Percentiles rank a stretch among this genome's conserved stretches.
phyloP scores from a whole-genome alignment of 306 rosid species.

The Acmispon strigosus region DNA sequence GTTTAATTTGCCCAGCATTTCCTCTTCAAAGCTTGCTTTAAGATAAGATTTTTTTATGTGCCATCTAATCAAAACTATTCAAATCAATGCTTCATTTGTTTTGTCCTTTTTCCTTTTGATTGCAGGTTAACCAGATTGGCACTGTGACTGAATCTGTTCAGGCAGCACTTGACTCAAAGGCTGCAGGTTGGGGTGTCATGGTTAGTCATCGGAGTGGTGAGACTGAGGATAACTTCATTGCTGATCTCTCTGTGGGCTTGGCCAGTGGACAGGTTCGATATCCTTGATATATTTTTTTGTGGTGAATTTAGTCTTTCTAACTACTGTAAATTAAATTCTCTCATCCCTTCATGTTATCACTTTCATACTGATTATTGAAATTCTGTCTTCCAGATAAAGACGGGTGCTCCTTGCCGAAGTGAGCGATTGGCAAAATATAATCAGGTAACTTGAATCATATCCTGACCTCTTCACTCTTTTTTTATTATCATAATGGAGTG shows the following conservation, averaged over 20 bases:
- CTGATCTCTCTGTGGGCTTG: slow-evolving; percentile 97
- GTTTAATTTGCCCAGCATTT: not conserved
- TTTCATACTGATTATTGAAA: slow-evolving; percentile 24
- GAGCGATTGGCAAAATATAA: slow-evolving; percentile 99
- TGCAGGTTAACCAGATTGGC: slow-evolving; percentile 98
- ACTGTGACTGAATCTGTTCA: slow-evolving; percentile 88
- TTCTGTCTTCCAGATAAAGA: slow-evolving; percentile 64
- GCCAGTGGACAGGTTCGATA: slow-evolving; percentile 93
- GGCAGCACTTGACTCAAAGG: slow-evolving; percentile 97
- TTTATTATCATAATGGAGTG: not conserved
- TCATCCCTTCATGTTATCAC: slow-evolving; percentile 5
- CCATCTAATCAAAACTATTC: slow-evolving; percentile 1
- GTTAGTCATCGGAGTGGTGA: slow-evolving; percentile 99
- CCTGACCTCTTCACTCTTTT: not conserved
- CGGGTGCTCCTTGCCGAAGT: slow-evolving; percentile 98
- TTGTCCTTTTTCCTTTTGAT: not conserved
- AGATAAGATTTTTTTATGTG: not conserved
- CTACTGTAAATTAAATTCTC: not conserved
- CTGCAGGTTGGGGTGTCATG: slow-evolving; percentile 99
- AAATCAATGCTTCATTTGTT: slow-evolving; percentile 7
- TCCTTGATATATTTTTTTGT: not conserved
- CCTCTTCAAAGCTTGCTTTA: not conserved
- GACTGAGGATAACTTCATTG: slow-evolving; percentile 98
- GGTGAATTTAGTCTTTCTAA: not conserved
- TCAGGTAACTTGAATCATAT: slow-evolving; percentile 50